Conservation (phyloP, 768 basidiomycete species). For the Leccinum rimulosum region DNA sequence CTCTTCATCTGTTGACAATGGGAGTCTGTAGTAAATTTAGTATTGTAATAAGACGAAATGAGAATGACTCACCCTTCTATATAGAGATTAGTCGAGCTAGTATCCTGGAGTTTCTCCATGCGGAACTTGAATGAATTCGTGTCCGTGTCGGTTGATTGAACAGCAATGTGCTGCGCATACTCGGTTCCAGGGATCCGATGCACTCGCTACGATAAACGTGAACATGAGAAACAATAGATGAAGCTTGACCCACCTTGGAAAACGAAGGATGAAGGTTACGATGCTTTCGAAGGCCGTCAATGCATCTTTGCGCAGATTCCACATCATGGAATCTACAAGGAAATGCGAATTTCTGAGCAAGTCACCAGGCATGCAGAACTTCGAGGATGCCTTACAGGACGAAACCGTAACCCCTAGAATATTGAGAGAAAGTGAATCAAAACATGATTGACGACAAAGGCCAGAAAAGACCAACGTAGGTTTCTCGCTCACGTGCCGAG, state of each 20-base stretch:
- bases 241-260: constrained; percentile 58
- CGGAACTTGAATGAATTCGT: constrained; percentile 63
- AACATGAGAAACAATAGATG: neutral
- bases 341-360: neutral
- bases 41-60: neutral
- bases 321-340: constrained; percentile 59
- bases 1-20: constrained; percentile 65
- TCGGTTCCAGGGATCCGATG: constrained; percentile 81
- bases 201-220: constrained; percentile 42
- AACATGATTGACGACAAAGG: neutral
- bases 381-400: constrained; percentile 55
- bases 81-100: constrained; percentile 71
- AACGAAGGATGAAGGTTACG: constrained; percentile 84
- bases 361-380: constrained; percentile 1
- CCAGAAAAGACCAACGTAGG: constrained; percentile 40
- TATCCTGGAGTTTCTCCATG: constrained; percentile 74
- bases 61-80: constrained; percentile 59
- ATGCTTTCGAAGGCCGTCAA: constrained; percentile 63
- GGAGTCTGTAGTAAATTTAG: constrained; percentile 40
- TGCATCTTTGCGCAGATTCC: constrained; percentile 72
- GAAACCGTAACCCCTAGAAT: constrained; percentile 70
- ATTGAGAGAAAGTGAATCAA: neutral
- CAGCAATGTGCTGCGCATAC: constrained; percentile 43
- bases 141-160: constrained; percentile 29
- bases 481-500: constrained; percentile 74